These are phyloP conservation scores for Aspergillus novoparasiticus DNA, from an alignment of 2,329 filamentous ascomycete genomes.

Conservation along the genomic window DNA sequence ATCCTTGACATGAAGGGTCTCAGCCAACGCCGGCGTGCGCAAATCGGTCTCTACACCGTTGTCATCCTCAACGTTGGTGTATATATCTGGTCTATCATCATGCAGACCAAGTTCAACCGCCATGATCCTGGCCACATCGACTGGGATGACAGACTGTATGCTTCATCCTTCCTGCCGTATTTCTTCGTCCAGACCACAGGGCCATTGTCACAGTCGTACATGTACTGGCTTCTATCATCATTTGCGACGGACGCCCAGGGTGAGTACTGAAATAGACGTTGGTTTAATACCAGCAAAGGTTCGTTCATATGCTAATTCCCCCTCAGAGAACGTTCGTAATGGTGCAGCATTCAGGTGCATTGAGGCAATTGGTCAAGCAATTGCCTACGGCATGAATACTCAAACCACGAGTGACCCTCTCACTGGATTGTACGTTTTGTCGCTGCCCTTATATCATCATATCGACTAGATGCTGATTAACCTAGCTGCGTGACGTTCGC, in stretches of 20 bases:
- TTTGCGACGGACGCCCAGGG: slow-evolving; percentile 47
- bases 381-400: slow-evolving; percentile 48
- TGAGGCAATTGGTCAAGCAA: slow-evolving; percentile 45
- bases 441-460: neutral
- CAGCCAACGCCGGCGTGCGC: slow-evolving; percentile 49
- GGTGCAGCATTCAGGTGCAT: slow-evolving; percentile 46
- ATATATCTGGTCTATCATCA: slow-evolving; percentile 55
- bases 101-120: slow-evolving; percentile 47
- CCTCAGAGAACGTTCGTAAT: slow-evolving; percentile 42
- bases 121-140: slow-evolving; percentile 48
- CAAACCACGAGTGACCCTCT: slow-evolving; percentile 41
- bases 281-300: too few relatives aligned
- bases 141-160: slow-evolving; percentile 49
- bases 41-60: slow-evolving; percentile 49
- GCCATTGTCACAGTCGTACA: slow-evolving; percentile 48
- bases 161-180: slow-evolving; percentile 50
- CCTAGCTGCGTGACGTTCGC: slow-evolving; percentile 43
- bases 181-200: slow-evolving; percentile 52
- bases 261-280: slow-evolving; percentile 24
- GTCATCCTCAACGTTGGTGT: slow-evolving; percentile 52
- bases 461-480: neutral
- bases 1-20: slow-evolving; percentile 46
- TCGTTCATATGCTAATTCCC: neutral
- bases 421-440: slow-evolving; percentile 41
- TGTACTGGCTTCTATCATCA: slow-evolving; percentile 50